These are phyloP conservation scores for Crucibulum laeve DNA, from an alignment of 768 basidiomycete genomes.

Conservation along the genomic window DNA sequence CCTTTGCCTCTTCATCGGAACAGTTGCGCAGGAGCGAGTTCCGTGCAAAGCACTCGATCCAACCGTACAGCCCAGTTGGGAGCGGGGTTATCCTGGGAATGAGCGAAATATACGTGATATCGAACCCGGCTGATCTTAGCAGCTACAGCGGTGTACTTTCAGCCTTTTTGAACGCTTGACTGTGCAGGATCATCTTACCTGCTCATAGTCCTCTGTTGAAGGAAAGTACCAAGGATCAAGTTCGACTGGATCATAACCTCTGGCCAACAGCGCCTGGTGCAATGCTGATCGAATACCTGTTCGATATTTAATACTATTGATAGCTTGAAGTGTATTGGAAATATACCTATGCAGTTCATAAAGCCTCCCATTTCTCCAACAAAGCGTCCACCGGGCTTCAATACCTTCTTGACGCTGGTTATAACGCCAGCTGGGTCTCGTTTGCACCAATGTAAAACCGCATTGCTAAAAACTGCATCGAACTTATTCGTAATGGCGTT, in stretches of 20 bases:
- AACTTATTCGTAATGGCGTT: slow-evolving; percentile 35
- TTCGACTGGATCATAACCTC: slow-evolving; percentile 52
- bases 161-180: not conserved
- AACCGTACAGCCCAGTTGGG: slow-evolving; percentile 49
- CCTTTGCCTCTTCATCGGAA: slow-evolving; percentile 46
- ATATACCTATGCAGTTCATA: slow-evolving; percentile 64
- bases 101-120: slow-evolving; percentile 47
- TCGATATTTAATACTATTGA: not conserved
- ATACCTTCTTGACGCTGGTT: slow-evolving; percentile 47
- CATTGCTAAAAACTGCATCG: slow-evolving; percentile 79
- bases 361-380: slow-evolving; percentile 78
- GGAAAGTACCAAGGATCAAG: slow-evolving; percentile 89
- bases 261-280: slow-evolving; percentile 43
- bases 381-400: slow-evolving; percentile 70
- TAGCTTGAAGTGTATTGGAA: not conserved
- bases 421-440: slow-evolving; percentile 63
- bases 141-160: slow-evolving; percentile 32
- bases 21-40: slow-evolving; percentile 53
- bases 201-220: slow-evolving; percentile 58
- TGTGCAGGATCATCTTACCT: slow-evolving; percentile 28
- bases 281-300: slow-evolving; percentile 61
- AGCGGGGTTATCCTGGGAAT: slow-evolving; percentile 54
- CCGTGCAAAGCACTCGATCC: slow-evolving; percentile 66
- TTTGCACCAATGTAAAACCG: slow-evolving; percentile 86
- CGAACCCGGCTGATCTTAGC: slow-evolving; percentile 52